Evolutionary conservation across 371 early-diverging fungal species (phyloP).

Genomic region (Lichtheimia ornata): DNA sequence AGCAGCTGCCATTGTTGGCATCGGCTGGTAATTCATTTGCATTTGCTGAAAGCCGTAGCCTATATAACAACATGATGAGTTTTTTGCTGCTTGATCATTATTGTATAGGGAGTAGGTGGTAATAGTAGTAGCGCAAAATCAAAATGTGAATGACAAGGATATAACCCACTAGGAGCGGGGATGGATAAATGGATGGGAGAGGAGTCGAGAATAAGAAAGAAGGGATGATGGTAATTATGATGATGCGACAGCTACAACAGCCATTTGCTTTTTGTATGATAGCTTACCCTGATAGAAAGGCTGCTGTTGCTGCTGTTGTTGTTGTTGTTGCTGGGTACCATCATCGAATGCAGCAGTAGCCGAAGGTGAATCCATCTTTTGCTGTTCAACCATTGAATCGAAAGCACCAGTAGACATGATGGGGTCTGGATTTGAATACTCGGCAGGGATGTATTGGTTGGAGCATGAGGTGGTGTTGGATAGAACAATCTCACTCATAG

Average conservation of each 20-base stretch:
- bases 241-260: background rate
- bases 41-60: slow-evolving; percentile 36
- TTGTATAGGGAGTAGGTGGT: slow-evolving; percentile 7
- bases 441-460: slow-evolving; percentile 27
- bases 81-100: background rate
- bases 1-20: slow-evolving; percentile 28
- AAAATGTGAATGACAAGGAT: background rate
- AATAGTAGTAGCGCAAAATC: background rate
- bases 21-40: slow-evolving; percentile 31
- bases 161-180: background rate
- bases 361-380: slow-evolving; percentile 21
- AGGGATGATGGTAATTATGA: background rate
- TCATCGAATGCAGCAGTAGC: slow-evolving; percentile 26
- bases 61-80: slow-evolving; percentile 19
- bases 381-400: slow-evolving; percentile 24
- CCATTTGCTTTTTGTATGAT: too few species aligned
- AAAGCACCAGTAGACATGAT: slow-evolving; percentile 38
- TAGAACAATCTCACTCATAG: slow-evolving; percentile 43
- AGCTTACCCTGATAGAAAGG: slow-evolving; percentile 10
- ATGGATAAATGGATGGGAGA: slow-evolving; percentile 3
- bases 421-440: slow-evolving; percentile 25
- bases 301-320: slow-evolving; percentile 6
- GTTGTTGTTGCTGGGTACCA: slow-evolving; percentile 13
- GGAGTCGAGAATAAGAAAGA: slow-evolving; percentile 3
- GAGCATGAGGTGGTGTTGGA: slow-evolving; percentile 21